A percentile compares a stretch with the other conserved stretches of the same genome.
These are phyloP conservation scores for Leccinum rimulosum DNA, from an alignment of 768 basidiomycete genomes.

Conservation along the genomic window DNA sequence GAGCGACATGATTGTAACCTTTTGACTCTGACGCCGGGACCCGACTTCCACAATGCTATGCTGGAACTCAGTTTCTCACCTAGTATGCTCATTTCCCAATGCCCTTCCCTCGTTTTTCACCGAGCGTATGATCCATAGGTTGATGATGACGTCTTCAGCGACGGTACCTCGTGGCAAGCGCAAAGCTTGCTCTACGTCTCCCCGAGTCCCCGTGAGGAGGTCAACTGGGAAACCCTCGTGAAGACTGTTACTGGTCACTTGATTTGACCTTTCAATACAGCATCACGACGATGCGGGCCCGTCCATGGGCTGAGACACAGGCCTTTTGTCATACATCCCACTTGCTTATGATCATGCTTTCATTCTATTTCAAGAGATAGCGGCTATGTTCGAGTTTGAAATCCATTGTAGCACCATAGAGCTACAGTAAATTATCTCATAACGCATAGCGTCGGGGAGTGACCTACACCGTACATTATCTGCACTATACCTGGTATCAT, in stretches of 20 bases:
- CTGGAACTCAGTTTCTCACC: conserved; percentile 4
- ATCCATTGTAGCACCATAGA: neutral
- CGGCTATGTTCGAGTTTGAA: neutral
- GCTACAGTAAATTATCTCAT: too few relatives aligned
- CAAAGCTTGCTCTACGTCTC: conserved; percentile 6
- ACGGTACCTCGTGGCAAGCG: neutral
- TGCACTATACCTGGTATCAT: too few relatives aligned
- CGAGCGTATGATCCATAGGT: neutral
- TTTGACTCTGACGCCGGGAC: neutral
- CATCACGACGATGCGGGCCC: neutral
- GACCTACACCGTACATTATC: too few relatives aligned
- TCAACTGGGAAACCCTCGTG: conserved; percentile 12
- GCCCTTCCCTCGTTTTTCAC: conserved; percentile 2
- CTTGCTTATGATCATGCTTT: neutral
- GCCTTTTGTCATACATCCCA: neutral
- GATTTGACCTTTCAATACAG: neutral
- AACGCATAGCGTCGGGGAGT: too few relatives aligned
- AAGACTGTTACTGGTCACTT: neutral
- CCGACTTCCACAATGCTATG: neutral
- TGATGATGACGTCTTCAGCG: conserved; percentile 6
- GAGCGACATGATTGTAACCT: neutral
- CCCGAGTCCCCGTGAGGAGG: neutral
- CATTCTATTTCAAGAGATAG: neutral
- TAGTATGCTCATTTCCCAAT: neutral
- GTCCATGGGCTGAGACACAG: neutral